A percentile compares a stretch with the other conserved stretches of the same genome.
Evolutionary conservation across 352 stramenopile genomes (phyloP).

Genomic region (Pythium oligandrum): DNA sequence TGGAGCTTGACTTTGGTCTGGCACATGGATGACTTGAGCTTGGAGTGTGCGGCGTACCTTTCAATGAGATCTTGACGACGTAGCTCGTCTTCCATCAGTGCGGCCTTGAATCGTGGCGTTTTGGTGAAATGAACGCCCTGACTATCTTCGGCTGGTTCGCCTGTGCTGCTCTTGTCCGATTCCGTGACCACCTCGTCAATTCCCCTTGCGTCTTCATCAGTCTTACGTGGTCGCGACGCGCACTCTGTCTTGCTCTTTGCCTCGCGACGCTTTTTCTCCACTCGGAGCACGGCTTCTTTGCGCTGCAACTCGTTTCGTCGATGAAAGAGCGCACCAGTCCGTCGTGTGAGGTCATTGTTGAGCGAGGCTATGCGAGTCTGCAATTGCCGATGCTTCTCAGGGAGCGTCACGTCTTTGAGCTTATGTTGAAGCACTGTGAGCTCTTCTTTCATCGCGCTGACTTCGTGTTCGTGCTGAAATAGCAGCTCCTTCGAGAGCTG

Average conservation of each 20-base stretch:
- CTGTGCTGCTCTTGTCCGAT: neutral
- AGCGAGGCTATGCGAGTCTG: conserved; percentile 44
- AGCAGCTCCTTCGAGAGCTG: conserved; percentile 52
- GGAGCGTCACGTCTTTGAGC: conserved; percentile 24
- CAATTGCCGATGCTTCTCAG: conserved; percentile 42
- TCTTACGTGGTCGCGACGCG: conserved; percentile 1
- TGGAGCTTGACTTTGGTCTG: conserved; percentile 13
- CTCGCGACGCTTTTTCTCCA: conserved; percentile 12
- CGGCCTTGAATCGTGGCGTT: conserved; percentile 22
- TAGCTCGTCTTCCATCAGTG: conserved; percentile 50
- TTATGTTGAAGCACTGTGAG: conserved; percentile 39
- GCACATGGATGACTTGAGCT: conserved; percentile 12
- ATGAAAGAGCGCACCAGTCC: conserved; percentile 66
- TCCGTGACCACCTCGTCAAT: neutral
- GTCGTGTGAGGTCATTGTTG: conserved; percentile 58
- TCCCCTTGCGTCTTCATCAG: neutral
- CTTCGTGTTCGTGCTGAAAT: conserved; percentile 53
- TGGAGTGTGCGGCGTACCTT: conserved; percentile 24
- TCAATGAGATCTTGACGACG: conserved; percentile 51
- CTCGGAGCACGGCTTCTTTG: conserved; percentile 35
- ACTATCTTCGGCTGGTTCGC: neutral
- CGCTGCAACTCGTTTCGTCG: conserved; percentile 68
- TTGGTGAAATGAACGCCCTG: too few relatives aligned
- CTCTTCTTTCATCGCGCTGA: conserved; percentile 52
- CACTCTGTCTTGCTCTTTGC: neutral